phyloP scores from a whole-genome alignment of 768 basidiomycete species.

The Agrocybe praecox region DNA sequence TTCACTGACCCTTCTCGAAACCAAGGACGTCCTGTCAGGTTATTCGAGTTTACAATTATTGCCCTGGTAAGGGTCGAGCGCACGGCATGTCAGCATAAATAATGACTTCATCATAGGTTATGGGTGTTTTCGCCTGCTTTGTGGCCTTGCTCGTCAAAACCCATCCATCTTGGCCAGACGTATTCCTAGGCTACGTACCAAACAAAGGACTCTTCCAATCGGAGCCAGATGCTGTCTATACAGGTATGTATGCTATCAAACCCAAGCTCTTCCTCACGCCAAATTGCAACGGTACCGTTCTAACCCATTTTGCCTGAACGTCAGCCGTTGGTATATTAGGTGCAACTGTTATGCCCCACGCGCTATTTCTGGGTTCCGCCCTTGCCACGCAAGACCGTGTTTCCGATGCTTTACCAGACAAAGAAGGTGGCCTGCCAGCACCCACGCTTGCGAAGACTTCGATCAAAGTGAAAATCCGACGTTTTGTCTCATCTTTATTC shows the following conservation, averaged over 20 bases:
- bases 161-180: slow-evolving; percentile 62
- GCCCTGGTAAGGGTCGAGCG: slow-evolving; percentile 41
- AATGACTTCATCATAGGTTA: slow-evolving; percentile 34
- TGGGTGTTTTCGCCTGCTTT: slow-evolving; percentile 70
- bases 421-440: slow-evolving; percentile 8
- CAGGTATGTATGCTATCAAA: slow-evolving; percentile 35
- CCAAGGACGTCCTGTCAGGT: slow-evolving; percentile 51
- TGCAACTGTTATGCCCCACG: slow-evolving; percentile 84
- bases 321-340: slow-evolving; percentile 62
- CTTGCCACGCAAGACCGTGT: slow-evolving; percentile 37
- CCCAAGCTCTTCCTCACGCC: too few species aligned
- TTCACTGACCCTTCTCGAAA: slow-evolving; percentile 62
- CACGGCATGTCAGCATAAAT: slow-evolving; percentile 20
- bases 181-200: slow-evolving; percentile 72
- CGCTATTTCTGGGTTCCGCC: slow-evolving; percentile 41
- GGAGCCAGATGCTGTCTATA: slow-evolving; percentile 51
- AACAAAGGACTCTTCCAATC: slow-evolving; percentile 51
- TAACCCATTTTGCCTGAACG: background rate
- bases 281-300: background rate
- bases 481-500: slow-evolving; percentile 25
- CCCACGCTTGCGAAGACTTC: slow-evolving; percentile 3
- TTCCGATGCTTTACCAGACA: slow-evolving; percentile 22
- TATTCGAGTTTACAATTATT: slow-evolving; percentile 60
- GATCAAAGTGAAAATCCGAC: slow-evolving; percentile 14
- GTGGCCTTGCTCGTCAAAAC: slow-evolving; percentile 64